phyloP scores from a whole-genome alignment of 768 basidiomycete species.

The Termitomyces sp. region DNA sequence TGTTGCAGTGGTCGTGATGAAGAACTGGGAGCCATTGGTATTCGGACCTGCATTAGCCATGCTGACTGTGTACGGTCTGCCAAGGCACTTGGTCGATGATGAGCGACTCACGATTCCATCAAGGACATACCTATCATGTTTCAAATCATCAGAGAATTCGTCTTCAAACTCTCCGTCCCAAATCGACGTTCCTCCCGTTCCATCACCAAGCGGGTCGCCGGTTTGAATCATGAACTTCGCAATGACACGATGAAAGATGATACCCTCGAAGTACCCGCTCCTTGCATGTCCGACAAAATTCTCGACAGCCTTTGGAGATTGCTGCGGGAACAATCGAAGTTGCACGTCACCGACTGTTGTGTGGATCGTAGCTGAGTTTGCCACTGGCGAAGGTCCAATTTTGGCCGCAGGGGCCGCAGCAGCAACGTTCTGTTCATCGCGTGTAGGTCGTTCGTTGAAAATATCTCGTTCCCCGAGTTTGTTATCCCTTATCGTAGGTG shows the following conservation, averaged over 20 bases:
- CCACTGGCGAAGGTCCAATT: slow-evolving; percentile 62
- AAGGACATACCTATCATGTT: slow-evolving; percentile 74
- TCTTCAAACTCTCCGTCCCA: slow-evolving; percentile 92
- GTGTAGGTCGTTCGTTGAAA: slow-evolving; percentile 96
- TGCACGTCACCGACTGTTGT: slow-evolving; percentile 95
- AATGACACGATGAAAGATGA: slow-evolving; percentile 97
- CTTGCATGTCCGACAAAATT: slow-evolving; percentile 93
- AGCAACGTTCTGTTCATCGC: slow-evolving; percentile 91
- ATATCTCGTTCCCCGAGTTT: slow-evolving; percentile 91
- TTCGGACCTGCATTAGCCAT: slow-evolving; percentile 91
- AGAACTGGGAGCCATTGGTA: slow-evolving; percentile 97
- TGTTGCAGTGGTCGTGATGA: slow-evolving; percentile 92
- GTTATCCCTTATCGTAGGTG: slow-evolving; percentile 50
- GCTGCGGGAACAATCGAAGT: slow-evolving; percentile 81
- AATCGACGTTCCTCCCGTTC: slow-evolving; percentile 86
- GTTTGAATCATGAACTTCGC: slow-evolving; percentile 99
- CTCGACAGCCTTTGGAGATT: slow-evolving; percentile 93
- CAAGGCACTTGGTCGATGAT: background rate
- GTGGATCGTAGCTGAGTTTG: slow-evolving; percentile 84
- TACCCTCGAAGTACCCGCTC: slow-evolving; percentile 85
- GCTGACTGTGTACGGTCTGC: slow-evolving; percentile 88
- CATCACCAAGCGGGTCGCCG: slow-evolving; percentile 92
- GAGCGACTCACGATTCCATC: background rate
- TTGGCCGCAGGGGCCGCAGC: slow-evolving; percentile 44
- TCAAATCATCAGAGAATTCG: slow-evolving; percentile 84